These are phyloP conservation scores for Xylariales sp. DNA, from an alignment of 2,329 filamentous ascomycete species.

Conservation along the genomic window DNA sequence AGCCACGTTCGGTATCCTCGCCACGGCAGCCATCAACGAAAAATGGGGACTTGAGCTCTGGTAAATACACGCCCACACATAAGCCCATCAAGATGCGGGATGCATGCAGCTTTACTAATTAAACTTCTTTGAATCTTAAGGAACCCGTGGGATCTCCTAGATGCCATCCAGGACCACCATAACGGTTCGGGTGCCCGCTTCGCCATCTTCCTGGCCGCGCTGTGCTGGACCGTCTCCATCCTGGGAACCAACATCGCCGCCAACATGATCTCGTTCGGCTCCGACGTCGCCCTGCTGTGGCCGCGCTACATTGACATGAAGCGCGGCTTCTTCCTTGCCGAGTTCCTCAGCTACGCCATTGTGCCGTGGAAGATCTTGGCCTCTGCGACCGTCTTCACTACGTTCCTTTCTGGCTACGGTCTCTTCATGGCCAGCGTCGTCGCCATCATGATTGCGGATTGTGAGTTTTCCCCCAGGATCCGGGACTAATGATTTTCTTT, in stretches of 20 bases:
- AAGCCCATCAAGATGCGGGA: too few species aligned
- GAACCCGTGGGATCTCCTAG: conserved; percentile 23
- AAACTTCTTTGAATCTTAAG: too few species aligned
- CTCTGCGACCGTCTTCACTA: conserved; percentile 33
- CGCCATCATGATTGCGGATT: conserved; percentile 3
- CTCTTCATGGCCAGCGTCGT: conserved; percentile 3
- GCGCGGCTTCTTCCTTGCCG: conserved; percentile 35
- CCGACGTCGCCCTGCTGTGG: conserved; percentile 34
- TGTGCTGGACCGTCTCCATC: conserved; percentile 26
- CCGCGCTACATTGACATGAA: conserved; percentile 37
- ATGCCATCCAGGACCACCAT: conserved; percentile 31
- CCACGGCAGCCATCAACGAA: conserved; percentile 4
- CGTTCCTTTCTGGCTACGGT: conserved; percentile 27
- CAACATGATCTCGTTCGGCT: conserved; percentile 35
- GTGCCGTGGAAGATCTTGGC: conserved; percentile 38
- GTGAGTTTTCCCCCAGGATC: background rate
- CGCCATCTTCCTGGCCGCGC: conserved; percentile 25
- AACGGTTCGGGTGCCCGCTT: conserved; percentile 31
- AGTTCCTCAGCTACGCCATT: conserved; percentile 27
- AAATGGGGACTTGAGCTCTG: conserved; percentile 5
- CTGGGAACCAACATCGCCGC: conserved; percentile 37
- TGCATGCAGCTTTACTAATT: too few species aligned
- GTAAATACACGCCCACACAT: background rate
- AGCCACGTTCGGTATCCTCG: conserved; percentile 4
- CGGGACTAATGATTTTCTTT: too few species aligned